phyloP scores from a whole-genome alignment of 176 grass and related monocot species.

The Triticum monococcum region DNA sequence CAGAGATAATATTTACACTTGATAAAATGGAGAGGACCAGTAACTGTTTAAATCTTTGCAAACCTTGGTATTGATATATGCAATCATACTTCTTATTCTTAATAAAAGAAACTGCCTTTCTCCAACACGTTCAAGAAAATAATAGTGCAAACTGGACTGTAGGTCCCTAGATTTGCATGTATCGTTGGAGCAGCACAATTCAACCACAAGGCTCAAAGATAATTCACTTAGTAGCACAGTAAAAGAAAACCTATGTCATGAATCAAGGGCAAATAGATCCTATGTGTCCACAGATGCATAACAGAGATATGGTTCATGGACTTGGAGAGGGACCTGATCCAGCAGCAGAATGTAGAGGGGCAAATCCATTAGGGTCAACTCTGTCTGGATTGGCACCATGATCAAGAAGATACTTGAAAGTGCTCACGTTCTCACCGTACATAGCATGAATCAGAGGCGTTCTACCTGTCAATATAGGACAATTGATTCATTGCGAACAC shows the following conservation, averaged over 20 bases:
- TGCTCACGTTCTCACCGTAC: neutral
- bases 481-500: neutral
- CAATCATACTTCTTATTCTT: too few species aligned
- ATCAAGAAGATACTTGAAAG: constrained; percentile 48
- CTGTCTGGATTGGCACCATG: constrained; percentile 41
- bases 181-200: too few species aligned
- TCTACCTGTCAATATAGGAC: constrained; percentile 14
- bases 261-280: neutral
- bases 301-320: neutral
- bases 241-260: neutral
- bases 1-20: neutral
- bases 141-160: too few species aligned
- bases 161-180: too few species aligned
- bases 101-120: neutral
- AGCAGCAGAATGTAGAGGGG: constrained; percentile 44
- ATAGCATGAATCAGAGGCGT: constrained; percentile 44
- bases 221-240: neutral
- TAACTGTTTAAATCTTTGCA: neutral
- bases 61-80: too few species aligned
- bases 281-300: neutral
- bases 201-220: neutral
- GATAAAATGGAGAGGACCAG: neutral
- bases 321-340: constrained; percentile 27
- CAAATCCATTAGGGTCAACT: constrained; percentile 17
- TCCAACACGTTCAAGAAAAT: too few species aligned